Evolutionary conservation across 306 rosid species (phyloP), one percentile per base, ranked within the genome.

Genomic region (Sphenostylis stenocarpa): DNA sequence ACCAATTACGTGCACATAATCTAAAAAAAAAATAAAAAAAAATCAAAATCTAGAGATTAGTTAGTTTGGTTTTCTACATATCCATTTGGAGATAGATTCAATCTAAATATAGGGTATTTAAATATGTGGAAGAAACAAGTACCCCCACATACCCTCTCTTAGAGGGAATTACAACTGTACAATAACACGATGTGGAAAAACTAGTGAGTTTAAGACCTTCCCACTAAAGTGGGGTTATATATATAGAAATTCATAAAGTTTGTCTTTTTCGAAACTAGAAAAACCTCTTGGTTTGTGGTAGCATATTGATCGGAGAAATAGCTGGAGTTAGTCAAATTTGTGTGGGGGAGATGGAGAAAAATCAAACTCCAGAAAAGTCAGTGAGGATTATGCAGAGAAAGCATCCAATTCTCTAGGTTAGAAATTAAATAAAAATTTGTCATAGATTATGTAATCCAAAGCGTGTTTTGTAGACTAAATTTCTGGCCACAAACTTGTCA

Each of bases 351-450:
- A 76, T 8, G 33, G 16, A 61, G 63, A 55, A 80, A 55, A 77
- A 62, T 52, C 73, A 82, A 82, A 73, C 3, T 45, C 56, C 7
- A 53, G 45, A 33, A 83, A 67, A 61, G 66, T 75, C 66, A 66
- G 14, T 58, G 11, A 43, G 70, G 71, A 79, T 81, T 68, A 38
- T 60, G 38, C 29, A 43, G 60, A 78, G 61, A 15, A 24, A 67
- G 67, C 71, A 87, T 84, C 81, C 83, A 81, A 64, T 73, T 77
- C 62, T 67, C 66, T 53, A 43, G 72, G 76, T 17, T 56, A 41
- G 68, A 47, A 53, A 68, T 44, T 15, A 61, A 16, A 60, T 4
- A 63, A 8, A 36, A 56, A 53, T 78, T 52, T 33, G 47, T 14
- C 34, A 15, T 26, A 45, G 5, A 43, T 75, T 75, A 55, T 73